These are phyloP conservation scores for Vanilla planifolia DNA, from an alignment of 106 monocot species.

Conservation along the genomic window DNA sequence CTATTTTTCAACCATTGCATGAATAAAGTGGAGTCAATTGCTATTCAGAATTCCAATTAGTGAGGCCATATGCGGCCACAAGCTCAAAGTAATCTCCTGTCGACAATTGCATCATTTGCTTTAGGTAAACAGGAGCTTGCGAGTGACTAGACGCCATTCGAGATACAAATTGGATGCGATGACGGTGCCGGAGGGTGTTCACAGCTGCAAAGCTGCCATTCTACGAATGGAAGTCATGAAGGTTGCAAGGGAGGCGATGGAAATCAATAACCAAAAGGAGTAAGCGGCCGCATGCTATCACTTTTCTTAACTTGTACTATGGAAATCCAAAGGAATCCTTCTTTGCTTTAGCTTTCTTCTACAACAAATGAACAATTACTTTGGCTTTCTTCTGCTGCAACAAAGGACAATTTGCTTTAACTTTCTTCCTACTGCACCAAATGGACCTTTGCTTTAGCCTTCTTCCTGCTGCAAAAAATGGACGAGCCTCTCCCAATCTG, in stretches of 20 bases:
- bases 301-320: too few relatives aligned
- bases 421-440: too few relatives aligned
- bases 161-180: not conserved
- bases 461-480: too few relatives aligned
- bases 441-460: too few relatives aligned
- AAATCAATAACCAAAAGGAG: not conserved
- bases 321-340: too few relatives aligned
- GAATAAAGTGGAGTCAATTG: conserved; percentile 59
- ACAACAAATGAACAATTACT: too few relatives aligned
- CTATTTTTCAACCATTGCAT: conserved; percentile 80
- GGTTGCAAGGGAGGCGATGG: not conserved
- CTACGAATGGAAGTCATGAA: not conserved
- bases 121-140: not conserved
- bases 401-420: too few relatives aligned
- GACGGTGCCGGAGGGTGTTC: not conserved
- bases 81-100: conserved; percentile 26
- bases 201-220: not conserved
- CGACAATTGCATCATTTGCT: conserved; percentile 17
- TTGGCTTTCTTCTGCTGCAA: too few relatives aligned
- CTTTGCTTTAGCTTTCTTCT: too few relatives aligned
- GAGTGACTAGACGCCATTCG: conserved; percentile 28
- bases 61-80: conserved; percentile 32
- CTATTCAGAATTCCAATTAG: conserved; percentile 59
- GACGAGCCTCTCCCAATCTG: too few relatives aligned
- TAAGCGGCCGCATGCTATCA: not conserved